A percentile compares a stretch with the other conserved stretches of the same genome.
Conservation (phyloP, 306 rosid genomes). For the Cucurbita pepo region DNA sequence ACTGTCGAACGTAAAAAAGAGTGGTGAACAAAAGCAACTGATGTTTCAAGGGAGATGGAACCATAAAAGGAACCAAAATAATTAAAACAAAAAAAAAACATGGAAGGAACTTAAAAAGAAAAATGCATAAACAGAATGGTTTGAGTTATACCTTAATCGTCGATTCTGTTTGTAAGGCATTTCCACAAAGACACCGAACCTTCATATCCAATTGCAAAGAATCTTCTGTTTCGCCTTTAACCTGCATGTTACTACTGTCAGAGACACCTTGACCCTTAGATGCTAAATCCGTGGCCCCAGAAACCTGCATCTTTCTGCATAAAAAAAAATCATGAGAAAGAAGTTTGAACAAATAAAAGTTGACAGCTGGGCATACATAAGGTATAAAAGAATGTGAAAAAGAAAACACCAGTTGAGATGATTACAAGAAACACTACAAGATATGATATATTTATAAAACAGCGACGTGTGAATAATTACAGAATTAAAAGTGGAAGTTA, state of each 20-base stretch:
- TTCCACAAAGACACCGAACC: slow-evolving; percentile 89
- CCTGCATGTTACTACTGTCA: slow-evolving; percentile 65
- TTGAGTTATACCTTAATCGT: slow-evolving; percentile 53
- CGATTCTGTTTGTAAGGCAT: slow-evolving; percentile 57
- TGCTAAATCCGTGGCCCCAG: slow-evolving; percentile 88
- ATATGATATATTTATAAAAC: background rate
- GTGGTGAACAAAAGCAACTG: background rate
- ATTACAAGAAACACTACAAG: background rate
- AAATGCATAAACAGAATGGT: background rate
- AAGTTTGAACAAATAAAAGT: background rate
- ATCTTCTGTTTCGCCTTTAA: slow-evolving; percentile 70
- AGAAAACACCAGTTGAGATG: background rate
- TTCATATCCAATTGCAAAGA: slow-evolving; percentile 48
- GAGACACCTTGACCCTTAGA: slow-evolving; percentile 71
- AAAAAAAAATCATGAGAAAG: slow-evolving; percentile 4
- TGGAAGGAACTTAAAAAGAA: background rate
- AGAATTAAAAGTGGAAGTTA: background rate
- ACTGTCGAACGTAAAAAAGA: slow-evolving; percentile 38
- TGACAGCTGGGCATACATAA: background rate
- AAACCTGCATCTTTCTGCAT: slow-evolving; percentile 84
- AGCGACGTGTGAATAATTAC: background rate
- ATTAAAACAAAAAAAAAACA: background rate
- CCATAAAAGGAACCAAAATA: background rate
- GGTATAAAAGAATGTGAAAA: background rate
- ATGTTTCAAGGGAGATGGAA: background rate